Base-by-base conservation (phyloP, 2,329 filamentous ascomycete genomes). In the Colletotrichum sp. region DNA sequence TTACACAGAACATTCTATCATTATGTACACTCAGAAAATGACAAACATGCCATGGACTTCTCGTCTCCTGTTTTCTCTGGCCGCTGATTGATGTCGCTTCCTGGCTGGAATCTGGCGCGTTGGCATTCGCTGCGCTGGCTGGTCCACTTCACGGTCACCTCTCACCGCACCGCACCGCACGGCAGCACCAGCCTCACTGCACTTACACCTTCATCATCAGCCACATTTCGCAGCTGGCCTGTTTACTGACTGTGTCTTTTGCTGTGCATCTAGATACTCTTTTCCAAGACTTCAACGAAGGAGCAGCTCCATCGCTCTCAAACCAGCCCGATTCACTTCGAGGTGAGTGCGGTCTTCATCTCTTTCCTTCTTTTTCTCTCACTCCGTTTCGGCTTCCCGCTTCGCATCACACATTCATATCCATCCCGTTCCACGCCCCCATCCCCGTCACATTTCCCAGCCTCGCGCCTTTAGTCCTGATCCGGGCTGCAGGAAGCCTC, bases 361-460 rank as follows among this genome's bases (percentile, higher is more conserved):
- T 32, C 34, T 29, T 61, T 25, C 16, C 19, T 49, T 57, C 57
- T 63, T n/a, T 57, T 36, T 22, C 32, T 36, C 65, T 16, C n/a
- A 25, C 59, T 63, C 11, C 39, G 29, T 44, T 34, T 52, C 62
- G 36, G 25, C 72, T 66, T 73, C 64, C 73, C 73, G 70, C 44
- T n/a, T 72, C 27, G 30, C 69, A 72, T 76, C 57, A 59, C 64
- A 62, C 63, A 55, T 57, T 71, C 63, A 69, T 73, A 64, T 55
- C 49, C 61, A 55, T 66, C 52, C 66, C 62, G 67, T 25, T 39
- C 75, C 72, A 70, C 72, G 67, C 19, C 36, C 32, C 64, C 66
- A 49, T 72, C 44, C 71, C 66, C 75, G 44, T 67, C 72, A 36
- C 44, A 75, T 68, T 76, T 76, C 67, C 75, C 75, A 75, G 72